Evolutionary conservation across 1,284 basidiomycete species (phyloP), one percentile per base, ranked within the genome.

Genomic region (Tilletia caries): DNA sequence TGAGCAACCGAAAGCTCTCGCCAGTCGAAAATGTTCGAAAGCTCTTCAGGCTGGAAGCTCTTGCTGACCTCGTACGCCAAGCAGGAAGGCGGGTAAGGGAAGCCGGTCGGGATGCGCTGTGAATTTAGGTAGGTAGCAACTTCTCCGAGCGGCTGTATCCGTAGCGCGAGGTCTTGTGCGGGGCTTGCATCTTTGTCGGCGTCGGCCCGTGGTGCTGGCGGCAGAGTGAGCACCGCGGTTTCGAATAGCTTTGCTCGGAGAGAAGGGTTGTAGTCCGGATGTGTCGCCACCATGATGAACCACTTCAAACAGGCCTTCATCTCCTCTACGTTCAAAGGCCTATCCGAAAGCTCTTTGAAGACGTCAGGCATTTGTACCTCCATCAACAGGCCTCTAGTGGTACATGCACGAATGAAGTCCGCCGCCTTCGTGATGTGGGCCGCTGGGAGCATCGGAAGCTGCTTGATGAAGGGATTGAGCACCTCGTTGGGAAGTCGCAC

Each of bases 361-460:
- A 98, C 92, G 80, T 98, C 96, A 23, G 89, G 86, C 78, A 96
- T 92, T 0, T 89, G 88, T 72, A 95, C 91, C n/a, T 90, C 87
- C 67, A 88, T 88, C n/a, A 98, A 87, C 82, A 95, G 85, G 0
- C 88, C 88, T 46, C 90, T 87, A 46, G 86, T 86, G 65, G 89
- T 88, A 12, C 98, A 84, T 6, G 88, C 84, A 34, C 86, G 86
- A 23, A 96, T 85, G 84, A 93, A 91, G 1, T 84, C 80, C 6
- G 86, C 83, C 0, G 91, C 91, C n/a, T 87, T 87, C 0, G 86
- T 84, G n/a, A 90, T 81, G 12, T 94, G 85, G 0, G 88, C 85
- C 0, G 89, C 86, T 0, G 92, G 90, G 12, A 98, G 81, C 41
- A 92, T 87, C 0, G 95, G 90, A 2, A 97, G 85, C 37, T 89